These are phyloP conservation scores for Penicillium carneum DNA, from an alignment of 2,329 filamentous ascomycete genomes.

Conservation along the genomic window DNA sequence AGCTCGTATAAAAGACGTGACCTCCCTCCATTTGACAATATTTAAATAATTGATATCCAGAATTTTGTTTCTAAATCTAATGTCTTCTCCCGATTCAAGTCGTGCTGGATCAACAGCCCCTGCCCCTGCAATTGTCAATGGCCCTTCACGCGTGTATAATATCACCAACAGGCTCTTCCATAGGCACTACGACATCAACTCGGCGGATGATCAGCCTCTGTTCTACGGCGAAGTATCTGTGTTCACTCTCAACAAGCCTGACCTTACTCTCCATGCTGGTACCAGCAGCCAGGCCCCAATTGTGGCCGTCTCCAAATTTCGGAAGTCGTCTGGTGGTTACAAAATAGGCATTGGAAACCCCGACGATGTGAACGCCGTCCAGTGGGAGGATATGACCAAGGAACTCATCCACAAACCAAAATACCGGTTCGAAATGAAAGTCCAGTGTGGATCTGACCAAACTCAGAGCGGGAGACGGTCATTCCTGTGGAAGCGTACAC, in stretches of 20 bases:
- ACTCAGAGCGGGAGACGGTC: slow-evolving; percentile 20
- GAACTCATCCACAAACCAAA: slow-evolving; percentile 30
- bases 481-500: slow-evolving; percentile 43
- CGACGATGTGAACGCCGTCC: slow-evolving; percentile 24
- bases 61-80: not conserved
- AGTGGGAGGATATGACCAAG: slow-evolving; percentile 40
- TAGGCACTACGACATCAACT: slow-evolving; percentile 28
- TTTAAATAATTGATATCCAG: not conserved
- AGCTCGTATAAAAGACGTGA: not conserved
- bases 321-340: slow-evolving; percentile 33
- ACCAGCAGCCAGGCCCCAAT: slow-evolving; percentile 22
- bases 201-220: slow-evolving; percentile 15
- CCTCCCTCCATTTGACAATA: not conserved
- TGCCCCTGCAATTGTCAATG: slow-evolving; percentile 9
- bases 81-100: slow-evolving; percentile 18
- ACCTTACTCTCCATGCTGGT: slow-evolving; percentile 27
- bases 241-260: slow-evolving; percentile 27
- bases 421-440: slow-evolving; percentile 37
- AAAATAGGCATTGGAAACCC: slow-evolving; percentile 41
- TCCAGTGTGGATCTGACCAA: slow-evolving; percentile 4
- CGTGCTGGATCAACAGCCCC: slow-evolving; percentile 23
- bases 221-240: slow-evolving; percentile 25
- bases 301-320: slow-evolving; percentile 37
- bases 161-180: slow-evolving; percentile 24
- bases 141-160: slow-evolving; percentile 17